These are phyloP conservation scores for Kwoniella heveanensis DNA, from an alignment of 768 basidiomycete genomes.

Conservation along the genomic window DNA sequence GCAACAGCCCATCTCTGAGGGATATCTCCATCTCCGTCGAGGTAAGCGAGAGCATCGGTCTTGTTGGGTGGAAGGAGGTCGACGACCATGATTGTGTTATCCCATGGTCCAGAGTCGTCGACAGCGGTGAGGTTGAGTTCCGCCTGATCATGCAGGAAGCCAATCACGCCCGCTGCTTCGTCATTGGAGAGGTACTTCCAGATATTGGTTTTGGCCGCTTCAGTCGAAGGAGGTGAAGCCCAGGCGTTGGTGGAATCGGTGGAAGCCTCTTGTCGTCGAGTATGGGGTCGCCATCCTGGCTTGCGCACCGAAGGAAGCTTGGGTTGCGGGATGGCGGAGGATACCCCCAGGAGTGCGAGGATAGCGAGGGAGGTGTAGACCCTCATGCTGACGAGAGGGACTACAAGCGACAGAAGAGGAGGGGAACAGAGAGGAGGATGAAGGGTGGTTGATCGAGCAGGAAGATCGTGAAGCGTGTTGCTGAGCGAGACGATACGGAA, in stretches of 20 bases:
- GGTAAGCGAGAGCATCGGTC: slow-evolving; percentile 30
- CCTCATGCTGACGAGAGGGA: neutral
- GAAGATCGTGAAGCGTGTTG: too few relatives aligned
- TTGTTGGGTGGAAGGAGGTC: slow-evolving; percentile 34
- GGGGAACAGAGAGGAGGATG: neutral
- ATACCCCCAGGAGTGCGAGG: slow-evolving; percentile 5
- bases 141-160: slow-evolving; percentile 29
- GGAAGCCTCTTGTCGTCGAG: neutral
- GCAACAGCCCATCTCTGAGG: slow-evolving; percentile 41
- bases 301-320: slow-evolving; percentile 17
- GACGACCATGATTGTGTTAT: slow-evolving; percentile 28
- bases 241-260: slow-evolving; percentile 6
- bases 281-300: slow-evolving; percentile 15
- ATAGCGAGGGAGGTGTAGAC: slow-evolving; percentile 3
- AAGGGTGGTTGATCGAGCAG: neutral
- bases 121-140: slow-evolving; percentile 36
- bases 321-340: slow-evolving; percentile 11
- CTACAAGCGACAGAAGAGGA: neutral
- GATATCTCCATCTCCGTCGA: slow-evolving; percentile 23
- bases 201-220: slow-evolving; percentile 28
- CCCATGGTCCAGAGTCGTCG: slow-evolving; percentile 27
- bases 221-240: slow-evolving; percentile 18
- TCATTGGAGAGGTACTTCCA: slow-evolving; percentile 32
- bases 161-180: slow-evolving; percentile 34
- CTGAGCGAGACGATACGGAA: neutral